Base-by-base conservation (phyloP, 371 early-diverging fungal genomes). In the Apophysomyces variabilis region DNA sequence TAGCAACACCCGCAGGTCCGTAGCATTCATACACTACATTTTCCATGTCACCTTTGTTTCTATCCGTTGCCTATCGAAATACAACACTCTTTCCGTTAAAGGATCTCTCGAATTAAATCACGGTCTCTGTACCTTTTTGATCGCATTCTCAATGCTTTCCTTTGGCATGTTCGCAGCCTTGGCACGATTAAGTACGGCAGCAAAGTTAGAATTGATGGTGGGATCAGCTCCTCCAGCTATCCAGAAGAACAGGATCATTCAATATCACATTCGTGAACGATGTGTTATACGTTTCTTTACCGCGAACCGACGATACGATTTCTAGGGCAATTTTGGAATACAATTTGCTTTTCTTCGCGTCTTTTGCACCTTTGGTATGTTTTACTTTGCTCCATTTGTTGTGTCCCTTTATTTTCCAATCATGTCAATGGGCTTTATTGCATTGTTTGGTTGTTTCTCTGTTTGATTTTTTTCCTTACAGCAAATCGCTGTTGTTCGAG, bases 351-450 rank as follows among this genome's bases (percentile, higher is more conserved):
- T 83, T 83, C 60, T 84, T 85, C 21, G 80, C 78, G 68, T 88
- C 87, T 45, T 79, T 79, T 18, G 80, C 83, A 4, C 85, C 87
- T 72, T 91, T 89, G 7, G 84, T 80, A 54, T 85, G 86, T 64
- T 84, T 85, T 57, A 91, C 86, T 72, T 89, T 88, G 66, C 87
- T 83, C 91, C 91, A 91, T 70, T 87, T 85, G 67, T 85, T 87
- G 61, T 88, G 90, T 8, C 89, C 90, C 82, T 82, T 26, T 26
- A 26, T 26, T 26, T 26, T 26, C 32, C 32, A 26, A 26, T 26
- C 32, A 26, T 26, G 32, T 26, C 32, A 65, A 45, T 18, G 13
- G 21, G 21, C 7, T 9, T 8, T 21, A 18, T 9, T 18, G 16
- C 21, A 21, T 9, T 50, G 13, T 21, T 21, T 7, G 5, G 21